Conservation (phyloP, 2,329 filamentous ascomycete species). For the Ophiostoma sp. region DNA sequence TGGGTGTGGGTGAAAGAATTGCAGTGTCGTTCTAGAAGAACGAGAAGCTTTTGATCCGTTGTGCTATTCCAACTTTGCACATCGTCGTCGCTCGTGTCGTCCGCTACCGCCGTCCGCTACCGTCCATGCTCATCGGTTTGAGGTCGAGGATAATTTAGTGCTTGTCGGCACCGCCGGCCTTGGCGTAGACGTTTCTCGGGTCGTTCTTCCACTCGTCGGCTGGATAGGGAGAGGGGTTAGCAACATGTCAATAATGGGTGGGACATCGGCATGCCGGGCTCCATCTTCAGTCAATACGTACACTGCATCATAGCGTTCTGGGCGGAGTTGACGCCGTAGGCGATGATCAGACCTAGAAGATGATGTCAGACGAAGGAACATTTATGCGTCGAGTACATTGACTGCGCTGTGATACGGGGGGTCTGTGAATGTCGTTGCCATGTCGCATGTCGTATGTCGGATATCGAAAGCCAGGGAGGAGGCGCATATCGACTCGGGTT, state of each 20-base stretch:
- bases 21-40: not conserved
- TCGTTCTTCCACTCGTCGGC: constrained; percentile 97
- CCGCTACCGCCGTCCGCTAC: not conserved
- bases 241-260: too few relatives aligned
- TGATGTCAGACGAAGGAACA: not conserved
- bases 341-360: constrained; percentile 71
- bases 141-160: constrained; percentile 26
- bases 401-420: not conserved
- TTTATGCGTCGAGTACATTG: too few relatives aligned
- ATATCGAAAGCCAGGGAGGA: not conserved
- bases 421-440: not conserved
- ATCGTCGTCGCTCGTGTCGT: not conserved
- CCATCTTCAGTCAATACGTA: constrained; percentile 54
- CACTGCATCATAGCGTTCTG: constrained; percentile 75
- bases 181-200: constrained; percentile 75
- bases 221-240: constrained; percentile 41
- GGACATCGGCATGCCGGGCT: too few relatives aligned
- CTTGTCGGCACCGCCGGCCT: constrained; percentile 35
- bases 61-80: constrained; percentile 12
- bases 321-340: constrained; percentile 87
- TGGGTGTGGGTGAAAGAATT: not conserved
- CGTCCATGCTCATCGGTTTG: not conserved
- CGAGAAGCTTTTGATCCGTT: not conserved
- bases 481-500: not conserved
- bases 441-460: not conserved